A percentile compares a stretch with the other conserved stretches of the same genome.
These are phyloP conservation scores for Thermothielavioides terrestris DNA, from an alignment of 495 filamentous ascomycete genomes.

Conservation along the genomic window DNA sequence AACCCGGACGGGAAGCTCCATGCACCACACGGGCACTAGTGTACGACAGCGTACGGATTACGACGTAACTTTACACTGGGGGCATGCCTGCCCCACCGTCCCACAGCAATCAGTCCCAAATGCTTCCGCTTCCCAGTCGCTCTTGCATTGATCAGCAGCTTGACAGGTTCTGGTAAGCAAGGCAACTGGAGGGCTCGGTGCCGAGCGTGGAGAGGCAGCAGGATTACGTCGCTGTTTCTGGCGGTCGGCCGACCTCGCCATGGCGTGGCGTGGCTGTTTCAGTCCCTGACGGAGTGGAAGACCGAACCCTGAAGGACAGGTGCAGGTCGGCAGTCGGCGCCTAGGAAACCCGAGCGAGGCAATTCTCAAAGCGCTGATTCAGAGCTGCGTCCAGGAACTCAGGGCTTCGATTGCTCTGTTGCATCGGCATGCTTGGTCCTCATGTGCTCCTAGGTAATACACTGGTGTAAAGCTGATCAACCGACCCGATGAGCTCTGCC, in stretches of 20 bases:
- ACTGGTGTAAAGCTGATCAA: too few species aligned
- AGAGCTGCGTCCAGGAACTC: too few species aligned
- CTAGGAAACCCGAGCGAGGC: background rate
- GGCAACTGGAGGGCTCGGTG: background rate
- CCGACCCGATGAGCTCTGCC: too few species aligned
- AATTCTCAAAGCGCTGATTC: background rate
- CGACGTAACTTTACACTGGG: too few species aligned
- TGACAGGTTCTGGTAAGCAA: background rate
- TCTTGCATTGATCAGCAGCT: conserved; percentile 15
- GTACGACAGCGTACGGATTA: too few species aligned
- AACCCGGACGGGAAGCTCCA: too few species aligned
- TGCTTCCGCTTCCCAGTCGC: background rate
- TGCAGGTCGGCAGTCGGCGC: background rate
- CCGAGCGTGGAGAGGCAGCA: conserved; percentile 11
- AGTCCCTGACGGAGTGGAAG: too few species aligned
- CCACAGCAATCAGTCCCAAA: background rate
- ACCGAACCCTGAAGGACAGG: too few species aligned
- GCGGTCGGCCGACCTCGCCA: conserved; percentile 6
- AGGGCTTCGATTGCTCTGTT: background rate
- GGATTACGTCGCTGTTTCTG: conserved; percentile 22
- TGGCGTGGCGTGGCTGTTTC: background rate
- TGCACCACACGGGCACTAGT: background rate
- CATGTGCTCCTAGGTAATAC: too few species aligned
- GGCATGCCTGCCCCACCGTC: background rate
- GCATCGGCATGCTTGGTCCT: too few species aligned